Base-by-base conservation (phyloP, 352 stramenopile species). In the Phytophthora nicotianae region DNA sequence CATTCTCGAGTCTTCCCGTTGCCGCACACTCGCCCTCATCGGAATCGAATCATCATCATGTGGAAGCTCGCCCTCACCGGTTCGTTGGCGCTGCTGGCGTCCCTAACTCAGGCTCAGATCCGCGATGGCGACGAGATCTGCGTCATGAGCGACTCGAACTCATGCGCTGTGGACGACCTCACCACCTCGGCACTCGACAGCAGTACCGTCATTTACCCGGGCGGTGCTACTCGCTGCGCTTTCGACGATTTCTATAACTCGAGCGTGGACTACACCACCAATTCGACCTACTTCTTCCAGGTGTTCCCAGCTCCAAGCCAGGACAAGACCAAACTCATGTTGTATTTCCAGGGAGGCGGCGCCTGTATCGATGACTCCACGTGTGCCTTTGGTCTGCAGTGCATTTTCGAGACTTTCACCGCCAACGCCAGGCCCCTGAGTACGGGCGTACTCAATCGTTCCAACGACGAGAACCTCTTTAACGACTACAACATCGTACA, bases 401-500 rank as follows among this genome's bases (percentile, higher is more conserved):
- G 83, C 64, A 74, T 79, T 41, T 60, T 79, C n/a, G 57, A 68
- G 51, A 89, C 77, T 4, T 90, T 90, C 63, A 69, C 64, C 46
- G 59, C 68, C 40, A 88, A 86, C 50, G 82, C 79, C 24, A 53
- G 37, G 33, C 52, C 80, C 10, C 35, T 79, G 21, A 89, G 76
- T 66, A 65, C 67, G 3, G 82, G 79, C 2, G 50, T 91, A n/a
- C 65, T 91, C 32, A 86, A 89, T 65, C 78, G 74, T 32, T 77
- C 79, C 13, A 68, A 87, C 58, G 60, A 77, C 20, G 40, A 82
- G n/a, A 91, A 91, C 62, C 48, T 82, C n/a, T 90, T 90, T 49
- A 83, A 84, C 48, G 78, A 88, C 66, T 91, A 79, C 70, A 89
- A 88, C 67, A 89, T 90, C 41, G 78, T 91, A 14, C 78, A 89